Evolutionary conservation across 495 filamentous ascomycete genomes (phyloP).

Genomic region (Aspergillus mulundensis): DNA sequence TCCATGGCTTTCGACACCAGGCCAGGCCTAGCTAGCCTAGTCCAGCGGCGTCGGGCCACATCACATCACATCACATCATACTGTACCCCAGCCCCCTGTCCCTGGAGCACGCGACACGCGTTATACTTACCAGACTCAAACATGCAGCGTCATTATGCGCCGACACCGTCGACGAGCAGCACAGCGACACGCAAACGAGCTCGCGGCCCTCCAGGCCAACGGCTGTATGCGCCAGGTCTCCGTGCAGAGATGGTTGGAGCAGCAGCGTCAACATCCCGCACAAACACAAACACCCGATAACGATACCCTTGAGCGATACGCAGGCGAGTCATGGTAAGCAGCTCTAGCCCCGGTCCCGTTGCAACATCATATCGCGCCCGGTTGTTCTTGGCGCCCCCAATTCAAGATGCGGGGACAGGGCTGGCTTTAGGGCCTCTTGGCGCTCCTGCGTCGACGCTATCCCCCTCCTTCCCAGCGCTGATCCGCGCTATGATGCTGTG

Average conservation of each 20-base stretch:
- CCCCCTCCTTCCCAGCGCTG: constrained; percentile 4
- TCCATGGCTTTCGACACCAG: constrained; percentile 12
- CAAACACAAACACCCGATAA: too few relatives aligned
- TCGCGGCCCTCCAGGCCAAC: constrained; percentile 12
- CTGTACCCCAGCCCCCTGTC: not conserved
- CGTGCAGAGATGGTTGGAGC: constrained; percentile 30
- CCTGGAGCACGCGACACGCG: constrained; percentile 1
- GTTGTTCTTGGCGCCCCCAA: constrained; percentile 22
- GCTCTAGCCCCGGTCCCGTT: constrained; percentile 1
- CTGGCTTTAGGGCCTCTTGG: constrained; percentile 18
- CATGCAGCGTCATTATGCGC: constrained; percentile 26
- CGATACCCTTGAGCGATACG: constrained; percentile 18
- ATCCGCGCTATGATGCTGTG: not conserved
- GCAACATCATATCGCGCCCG: too few relatives aligned
- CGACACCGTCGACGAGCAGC: constrained; percentile 22
- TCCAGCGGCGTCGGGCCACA: not conserved
- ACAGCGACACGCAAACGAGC: constrained; percentile 14
- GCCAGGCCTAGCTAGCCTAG: constrained; percentile 5
- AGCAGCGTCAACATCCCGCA: constrained; percentile 17
- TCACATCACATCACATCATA: not conserved
- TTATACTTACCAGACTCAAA: not conserved
- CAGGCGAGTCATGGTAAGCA: constrained; percentile 33
- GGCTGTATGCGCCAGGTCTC: constrained; percentile 18
- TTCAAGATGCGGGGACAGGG: constrained; percentile 29
- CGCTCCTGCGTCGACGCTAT: not conserved